Percentiles rank a stretch among this genome's conserved stretches.
Evolutionary conservation across 2,329 filamentous ascomycete genomes (phyloP).

Genomic region (Phialophora verrucosa): DNA sequence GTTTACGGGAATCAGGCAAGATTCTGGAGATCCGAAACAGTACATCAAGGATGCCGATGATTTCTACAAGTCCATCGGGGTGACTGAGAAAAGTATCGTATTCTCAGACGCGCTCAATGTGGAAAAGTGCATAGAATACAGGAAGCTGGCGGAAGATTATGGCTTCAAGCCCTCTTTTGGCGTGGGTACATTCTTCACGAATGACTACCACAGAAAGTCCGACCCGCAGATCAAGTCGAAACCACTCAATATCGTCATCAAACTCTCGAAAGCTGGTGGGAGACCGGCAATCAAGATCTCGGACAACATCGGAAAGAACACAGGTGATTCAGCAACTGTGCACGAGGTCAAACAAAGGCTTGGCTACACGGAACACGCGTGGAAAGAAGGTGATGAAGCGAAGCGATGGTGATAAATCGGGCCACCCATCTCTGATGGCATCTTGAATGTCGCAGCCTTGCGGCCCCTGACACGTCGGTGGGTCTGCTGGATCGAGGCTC

Average conservation of each 20-base stretch:
- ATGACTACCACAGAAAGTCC: conserved; percentile 79
- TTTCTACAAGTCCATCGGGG: conserved; percentile 78
- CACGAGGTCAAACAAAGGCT: conserved; percentile 81
- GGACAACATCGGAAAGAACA: conserved; percentile 92
- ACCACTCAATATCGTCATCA: conserved; percentile 97
- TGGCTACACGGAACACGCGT: conserved; percentile 83
- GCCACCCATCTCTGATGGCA: conserved; percentile 40
- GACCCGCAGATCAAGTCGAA: conserved; percentile 77
- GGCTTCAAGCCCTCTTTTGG: conserved; percentile 89
- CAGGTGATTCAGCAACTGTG: conserved; percentile 79
- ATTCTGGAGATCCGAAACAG: conserved; percentile 81
- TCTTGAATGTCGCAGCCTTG: conserved; percentile 37
- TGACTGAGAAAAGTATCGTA: conserved; percentile 85
- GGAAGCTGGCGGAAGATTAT: conserved; percentile 76
- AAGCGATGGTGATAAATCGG: conserved; percentile 71
- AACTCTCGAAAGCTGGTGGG: conserved; percentile 83
- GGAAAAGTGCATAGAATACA: conserved; percentile 89
- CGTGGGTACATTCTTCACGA: conserved; percentile 93
- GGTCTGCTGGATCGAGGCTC: conserved; percentile 31
- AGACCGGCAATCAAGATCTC: conserved; percentile 89
- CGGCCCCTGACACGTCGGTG: conserved; percentile 15
- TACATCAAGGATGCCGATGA: conserved; percentile 79
- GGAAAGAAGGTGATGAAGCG: conserved; percentile 83
- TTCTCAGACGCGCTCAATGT: conserved; percentile 96
- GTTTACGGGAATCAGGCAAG: conserved; percentile 84